Conservation (phyloP, 208 protist species). For the Naegleria fowleri region DNA sequence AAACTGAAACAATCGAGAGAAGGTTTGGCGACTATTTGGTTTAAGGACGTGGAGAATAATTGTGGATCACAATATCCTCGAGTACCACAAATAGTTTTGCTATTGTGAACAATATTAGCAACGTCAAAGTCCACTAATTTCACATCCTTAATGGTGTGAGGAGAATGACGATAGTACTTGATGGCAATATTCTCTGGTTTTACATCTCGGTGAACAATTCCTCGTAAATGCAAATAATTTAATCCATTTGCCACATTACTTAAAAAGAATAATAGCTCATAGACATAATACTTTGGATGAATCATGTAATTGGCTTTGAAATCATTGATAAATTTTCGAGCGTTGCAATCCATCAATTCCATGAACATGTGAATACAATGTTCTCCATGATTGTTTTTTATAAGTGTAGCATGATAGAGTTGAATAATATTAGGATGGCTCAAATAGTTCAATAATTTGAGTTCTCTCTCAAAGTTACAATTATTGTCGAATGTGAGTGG, state of each 20-base stretch:
- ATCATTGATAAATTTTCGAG: not conserved
- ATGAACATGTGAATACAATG: not conserved
- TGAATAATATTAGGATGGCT: not conserved
- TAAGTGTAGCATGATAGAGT: not conserved
- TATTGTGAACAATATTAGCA: not conserved
- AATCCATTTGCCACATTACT: not conserved
- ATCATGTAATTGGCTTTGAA: not conserved
- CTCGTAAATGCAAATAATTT: not conserved
- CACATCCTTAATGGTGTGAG: not conserved
- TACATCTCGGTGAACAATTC: not conserved
- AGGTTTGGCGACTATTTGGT: not conserved
- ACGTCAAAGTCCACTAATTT: not conserved
- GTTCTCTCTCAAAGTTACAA: not conserved
- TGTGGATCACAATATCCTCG: not conserved
- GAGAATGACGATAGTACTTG: not conserved
- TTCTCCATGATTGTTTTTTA: not conserved
- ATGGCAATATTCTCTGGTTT: not conserved
- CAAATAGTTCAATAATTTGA: not conserved
- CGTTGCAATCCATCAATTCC: not conserved
- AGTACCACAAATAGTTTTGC: not conserved
- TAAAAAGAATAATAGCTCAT: not conserved
- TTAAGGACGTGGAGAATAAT: not conserved
- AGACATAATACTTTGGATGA: not conserved
- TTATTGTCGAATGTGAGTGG: not conserved
- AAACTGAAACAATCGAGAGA: not conserved